Conservation (phyloP, 305 asterid genomes). For the Solanum chacoense region DNA sequence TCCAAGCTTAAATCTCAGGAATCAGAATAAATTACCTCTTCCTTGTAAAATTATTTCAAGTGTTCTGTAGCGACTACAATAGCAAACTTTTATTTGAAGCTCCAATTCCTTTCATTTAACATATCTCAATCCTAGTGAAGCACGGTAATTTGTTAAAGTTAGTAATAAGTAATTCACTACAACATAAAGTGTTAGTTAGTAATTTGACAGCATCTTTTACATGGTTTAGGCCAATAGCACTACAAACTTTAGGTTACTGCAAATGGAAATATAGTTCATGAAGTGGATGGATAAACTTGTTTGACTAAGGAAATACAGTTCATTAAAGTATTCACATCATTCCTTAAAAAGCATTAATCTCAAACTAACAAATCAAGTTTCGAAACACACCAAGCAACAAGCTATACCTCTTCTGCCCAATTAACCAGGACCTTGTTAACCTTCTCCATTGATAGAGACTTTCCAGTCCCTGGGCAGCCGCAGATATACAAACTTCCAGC, state of each 20-base stretch:
- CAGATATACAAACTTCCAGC: conserved; percentile 81
- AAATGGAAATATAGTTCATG: not conserved
- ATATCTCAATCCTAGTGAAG: not conserved
- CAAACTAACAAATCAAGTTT: not conserved
- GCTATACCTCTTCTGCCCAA: conserved; percentile 75
- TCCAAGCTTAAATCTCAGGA: not conserved
- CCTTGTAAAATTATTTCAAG: not conserved
- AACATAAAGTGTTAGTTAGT: not conserved
- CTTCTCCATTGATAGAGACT: conserved; percentile 71
- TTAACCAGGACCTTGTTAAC: conserved; percentile 38
- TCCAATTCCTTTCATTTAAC: not conserved
- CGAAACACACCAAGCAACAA: not conserved
- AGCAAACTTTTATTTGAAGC: not conserved
- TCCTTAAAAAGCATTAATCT: not conserved
- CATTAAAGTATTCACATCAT: not conserved
- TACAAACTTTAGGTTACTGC: not conserved
- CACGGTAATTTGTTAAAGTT: not conserved
- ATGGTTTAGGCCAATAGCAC: not conserved
- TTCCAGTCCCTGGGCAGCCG: conserved; percentile 99
- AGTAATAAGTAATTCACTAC: not conserved
- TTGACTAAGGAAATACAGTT: not conserved
- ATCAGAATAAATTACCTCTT: not conserved
- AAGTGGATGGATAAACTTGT: not conserved
- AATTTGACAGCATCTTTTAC: not conserved
- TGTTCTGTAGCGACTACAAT: not conserved